Percentiles rank a stretch among this genome's conserved stretches.
Evolutionary conservation across 495 filamentous ascomycete species (phyloP).

Genomic region (Lineolata rhizophorae): DNA sequence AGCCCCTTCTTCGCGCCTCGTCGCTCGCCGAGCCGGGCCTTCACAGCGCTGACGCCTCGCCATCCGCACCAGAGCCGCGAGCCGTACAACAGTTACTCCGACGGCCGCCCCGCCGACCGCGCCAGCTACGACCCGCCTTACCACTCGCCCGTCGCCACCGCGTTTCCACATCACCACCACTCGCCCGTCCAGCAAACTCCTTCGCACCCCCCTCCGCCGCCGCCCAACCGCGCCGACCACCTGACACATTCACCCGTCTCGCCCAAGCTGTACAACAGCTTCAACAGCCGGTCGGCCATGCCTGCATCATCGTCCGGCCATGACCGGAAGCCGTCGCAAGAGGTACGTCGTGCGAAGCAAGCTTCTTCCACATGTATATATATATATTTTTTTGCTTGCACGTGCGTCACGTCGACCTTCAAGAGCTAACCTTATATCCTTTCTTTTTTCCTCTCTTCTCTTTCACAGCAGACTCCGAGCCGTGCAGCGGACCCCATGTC

Average conservation of each 20-base stretch:
- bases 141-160: slow-evolving; percentile 7
- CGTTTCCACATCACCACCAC: slow-evolving; percentile 10
- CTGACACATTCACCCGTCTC: slow-evolving; percentile 13
- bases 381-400: too few species aligned
- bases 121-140: slow-evolving; percentile 7
- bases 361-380: too few species aligned
- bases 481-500: slow-evolving; percentile 61
- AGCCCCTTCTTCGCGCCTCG: too few species aligned
- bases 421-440: too few species aligned
- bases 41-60: slow-evolving; percentile 7
- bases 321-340: slow-evolving; percentile 2
- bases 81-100: slow-evolving; percentile 10
- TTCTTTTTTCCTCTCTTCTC: background rate
- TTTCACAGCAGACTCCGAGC: slow-evolving; percentile 3
- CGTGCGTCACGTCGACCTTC: too few species aligned
- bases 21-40: too few species aligned
- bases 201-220: slow-evolving; percentile 6
- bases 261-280: slow-evolving; percentile 8
- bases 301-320: slow-evolving; percentile 7
- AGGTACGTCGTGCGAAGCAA: slow-evolving; percentile 8
- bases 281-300: slow-evolving; percentile 10
- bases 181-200: slow-evolving; percentile 10
- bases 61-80: slow-evolving; percentile 10
- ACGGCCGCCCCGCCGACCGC: slow-evolving; percentile 6
- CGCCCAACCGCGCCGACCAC: slow-evolving; percentile 8